Evolutionary conservation across 148 eudicot genomes (phyloP).

Genomic region (Rhododendron williamsianum): DNA sequence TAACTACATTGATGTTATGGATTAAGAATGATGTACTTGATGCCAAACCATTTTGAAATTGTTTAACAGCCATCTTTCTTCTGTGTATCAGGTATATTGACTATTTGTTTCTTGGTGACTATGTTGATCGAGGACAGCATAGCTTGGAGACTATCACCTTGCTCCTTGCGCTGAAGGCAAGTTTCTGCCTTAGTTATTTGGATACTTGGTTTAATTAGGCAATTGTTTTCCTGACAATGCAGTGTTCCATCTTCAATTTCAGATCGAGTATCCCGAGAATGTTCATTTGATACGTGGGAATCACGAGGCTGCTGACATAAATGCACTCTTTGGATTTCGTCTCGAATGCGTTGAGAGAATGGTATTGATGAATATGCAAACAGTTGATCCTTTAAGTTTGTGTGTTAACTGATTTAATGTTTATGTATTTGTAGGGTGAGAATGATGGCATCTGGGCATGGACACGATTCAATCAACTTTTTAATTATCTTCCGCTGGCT

Average conservation of each 20-base stretch:
- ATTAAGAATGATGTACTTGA: not conserved
- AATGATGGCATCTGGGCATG: conserved; percentile 98
- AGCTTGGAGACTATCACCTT: conserved; percentile 96
- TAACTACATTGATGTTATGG: not conserved
- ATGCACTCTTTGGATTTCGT: conserved; percentile 97
- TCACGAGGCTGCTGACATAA: conserved; percentile 98
- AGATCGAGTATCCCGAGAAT: conserved; percentile 95
- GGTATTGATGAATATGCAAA: conserved; percentile 36
- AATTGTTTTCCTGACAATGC: conserved; percentile 6
- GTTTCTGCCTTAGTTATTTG: conserved; percentile 15
- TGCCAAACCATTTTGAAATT: not conserved
- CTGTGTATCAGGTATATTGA: conserved; percentile 75
- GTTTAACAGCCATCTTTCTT: conserved; percentile 6
- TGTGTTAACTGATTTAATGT: conserved; percentile 19
- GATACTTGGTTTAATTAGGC: conserved; percentile 2
- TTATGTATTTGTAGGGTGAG: conserved; percentile 58
- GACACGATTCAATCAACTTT: conserved; percentile 93
- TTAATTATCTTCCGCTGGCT: conserved; percentile 91
- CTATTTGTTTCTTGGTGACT: conserved; percentile 90
- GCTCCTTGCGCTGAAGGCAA: conserved; percentile 91
- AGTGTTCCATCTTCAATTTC: conserved; percentile 15
- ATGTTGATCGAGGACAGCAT: conserved; percentile 97
- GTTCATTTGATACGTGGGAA: conserved; percentile 95
- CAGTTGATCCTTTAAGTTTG: not conserved
- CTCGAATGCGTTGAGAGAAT: conserved; percentile 98